Evolutionary conservation across 1,139 yeast genomes (phyloP).

Genomic region (Saccharomyces pastorianus): DNA sequence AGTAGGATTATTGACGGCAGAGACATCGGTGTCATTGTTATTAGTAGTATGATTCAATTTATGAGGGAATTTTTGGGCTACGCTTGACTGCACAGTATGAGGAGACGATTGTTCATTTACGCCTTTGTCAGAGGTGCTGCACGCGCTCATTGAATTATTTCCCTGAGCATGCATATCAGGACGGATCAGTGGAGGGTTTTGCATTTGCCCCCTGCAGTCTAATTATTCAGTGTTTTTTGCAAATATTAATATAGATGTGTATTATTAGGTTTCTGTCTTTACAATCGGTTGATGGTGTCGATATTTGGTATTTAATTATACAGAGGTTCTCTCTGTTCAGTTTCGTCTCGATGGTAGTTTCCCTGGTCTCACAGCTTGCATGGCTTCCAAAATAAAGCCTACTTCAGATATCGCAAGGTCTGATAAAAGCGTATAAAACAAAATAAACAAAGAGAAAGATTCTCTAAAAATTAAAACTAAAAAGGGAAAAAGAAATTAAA

Average conservation of each 20-base stretch:
- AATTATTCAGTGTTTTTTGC: background rate
- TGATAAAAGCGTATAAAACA: background rate
- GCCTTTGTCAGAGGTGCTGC: background rate
- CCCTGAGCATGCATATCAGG: background rate
- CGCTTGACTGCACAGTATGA: background rate
- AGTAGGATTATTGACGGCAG: background rate
- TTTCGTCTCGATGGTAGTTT: no score
- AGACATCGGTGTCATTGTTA: background rate
- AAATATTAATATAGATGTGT: no score
- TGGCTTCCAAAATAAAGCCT: background rate
- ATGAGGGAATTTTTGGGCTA: background rate
- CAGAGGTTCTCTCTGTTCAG: no score
- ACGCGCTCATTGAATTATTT: background rate
- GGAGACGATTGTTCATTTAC: background rate
- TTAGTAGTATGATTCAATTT: background rate
- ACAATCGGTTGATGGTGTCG: no score
- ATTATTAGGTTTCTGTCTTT: background rate
- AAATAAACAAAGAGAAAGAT: background rate
- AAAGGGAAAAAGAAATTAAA: background rate
- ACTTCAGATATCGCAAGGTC: background rate
- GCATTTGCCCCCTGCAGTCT: background rate
- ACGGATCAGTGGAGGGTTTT: background rate
- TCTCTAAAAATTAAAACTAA: background rate
- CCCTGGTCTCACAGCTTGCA: background rate
- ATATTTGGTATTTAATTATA: no score